Percentiles rank a stretch among this genome's conserved stretches.
phyloP scores from a whole-genome alignment of 192 early-diverging fungal species.

The Chytriomyces hyalinus region DNA sequence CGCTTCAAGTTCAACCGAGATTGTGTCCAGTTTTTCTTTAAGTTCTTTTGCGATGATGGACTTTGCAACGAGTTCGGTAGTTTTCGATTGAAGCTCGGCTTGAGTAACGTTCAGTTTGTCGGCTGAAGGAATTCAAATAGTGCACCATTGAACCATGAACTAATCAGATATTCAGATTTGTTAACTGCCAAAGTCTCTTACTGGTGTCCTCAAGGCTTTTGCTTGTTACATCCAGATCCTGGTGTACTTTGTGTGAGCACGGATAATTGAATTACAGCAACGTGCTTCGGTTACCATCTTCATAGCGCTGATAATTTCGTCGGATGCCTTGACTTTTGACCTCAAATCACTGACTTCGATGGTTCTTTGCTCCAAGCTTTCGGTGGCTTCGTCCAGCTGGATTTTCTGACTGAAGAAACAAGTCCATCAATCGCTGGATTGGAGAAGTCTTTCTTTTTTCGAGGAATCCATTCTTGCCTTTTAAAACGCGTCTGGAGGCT shows the following conservation, averaged over 20 bases:
- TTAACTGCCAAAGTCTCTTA: background rate
- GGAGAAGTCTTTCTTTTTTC: background rate
- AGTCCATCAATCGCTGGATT: background rate
- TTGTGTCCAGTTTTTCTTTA: constrained; percentile 32
- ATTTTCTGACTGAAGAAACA: background rate
- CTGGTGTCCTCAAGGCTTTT: background rate
- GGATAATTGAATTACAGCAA: no score
- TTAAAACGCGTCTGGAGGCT: constrained; percentile 56
- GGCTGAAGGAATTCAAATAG: no score
- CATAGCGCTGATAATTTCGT: background rate
- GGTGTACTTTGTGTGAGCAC: background rate
- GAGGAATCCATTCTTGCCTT: constrained; percentile 30
- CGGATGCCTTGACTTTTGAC: background rate
- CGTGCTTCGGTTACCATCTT: background rate
- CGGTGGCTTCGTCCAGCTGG: background rate
- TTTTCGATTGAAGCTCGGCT: no score
- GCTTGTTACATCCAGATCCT: background rate
- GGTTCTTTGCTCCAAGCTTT: background rate
- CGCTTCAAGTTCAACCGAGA: constrained; percentile 44
- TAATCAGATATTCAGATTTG: no score
- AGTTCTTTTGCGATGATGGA: constrained; percentile 27
- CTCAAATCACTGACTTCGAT: background rate
- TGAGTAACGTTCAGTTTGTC: no score
- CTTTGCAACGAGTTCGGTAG: no score
- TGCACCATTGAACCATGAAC: no score